These are phyloP conservation scores for Abrus pulchellus DNA, from an alignment of 306 rosid species.

Conservation along the genomic window DNA sequence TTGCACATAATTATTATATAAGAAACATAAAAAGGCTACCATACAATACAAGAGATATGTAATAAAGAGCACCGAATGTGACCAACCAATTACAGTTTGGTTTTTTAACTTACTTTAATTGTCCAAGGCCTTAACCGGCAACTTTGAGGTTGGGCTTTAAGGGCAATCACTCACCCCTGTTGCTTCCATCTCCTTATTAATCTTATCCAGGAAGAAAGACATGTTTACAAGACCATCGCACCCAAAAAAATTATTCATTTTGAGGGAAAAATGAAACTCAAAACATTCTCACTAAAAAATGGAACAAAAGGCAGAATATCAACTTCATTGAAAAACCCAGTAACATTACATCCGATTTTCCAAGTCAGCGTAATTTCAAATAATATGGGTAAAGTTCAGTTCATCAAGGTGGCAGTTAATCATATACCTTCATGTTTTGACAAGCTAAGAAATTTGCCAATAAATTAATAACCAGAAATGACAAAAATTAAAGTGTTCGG, in stretches of 20 bases:
- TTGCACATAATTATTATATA: slow-evolving; percentile 4
- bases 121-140: background rate
- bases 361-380: slow-evolving; percentile 5
- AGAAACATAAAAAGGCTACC: slow-evolving; percentile 27
- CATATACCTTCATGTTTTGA: background rate
- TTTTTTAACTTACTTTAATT: slow-evolving; percentile 7
- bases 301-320: background rate
- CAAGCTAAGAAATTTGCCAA: background rate
- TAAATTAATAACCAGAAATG: background rate
- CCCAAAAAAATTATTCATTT: background rate
- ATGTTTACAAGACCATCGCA: background rate
- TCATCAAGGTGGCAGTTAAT: background rate
- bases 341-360: background rate
- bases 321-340: background rate
- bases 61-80: slow-evolving; percentile 40
- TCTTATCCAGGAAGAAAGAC: slow-evolving; percentile 32
- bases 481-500: background rate
- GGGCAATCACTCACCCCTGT: too few relatives aligned
- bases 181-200: slow-evolving; percentile 26
- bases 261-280: too few relatives aligned
- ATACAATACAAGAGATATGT: slow-evolving; percentile 14
- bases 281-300: background rate
- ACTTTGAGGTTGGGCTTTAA: too few relatives aligned
- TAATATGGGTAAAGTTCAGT: background rate
- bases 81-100: slow-evolving; percentile 26